Base-by-base conservation (phyloP, 306 rosid species). In the Parietaria judaica region DNA sequence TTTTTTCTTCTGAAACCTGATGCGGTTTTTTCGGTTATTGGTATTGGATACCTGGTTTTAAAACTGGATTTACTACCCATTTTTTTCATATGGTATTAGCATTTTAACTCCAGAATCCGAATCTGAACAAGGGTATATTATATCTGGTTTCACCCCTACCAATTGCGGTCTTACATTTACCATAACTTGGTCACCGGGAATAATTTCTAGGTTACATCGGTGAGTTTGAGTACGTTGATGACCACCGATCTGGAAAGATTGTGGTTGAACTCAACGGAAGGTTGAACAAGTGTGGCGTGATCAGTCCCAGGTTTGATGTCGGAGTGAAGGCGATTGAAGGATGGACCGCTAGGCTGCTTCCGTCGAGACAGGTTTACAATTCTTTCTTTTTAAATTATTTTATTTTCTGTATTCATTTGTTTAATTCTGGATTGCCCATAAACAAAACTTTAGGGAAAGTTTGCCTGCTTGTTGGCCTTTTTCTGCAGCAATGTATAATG, bases 291-390 rank as follows among this genome's bases (percentile, higher is more conserved):
- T 76, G 80, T 52, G 76, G 80, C 8, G 73, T 76, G 41, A 76
- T 71, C 43, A 76, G 80, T 58, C 76, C 80, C 35, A 73, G 77
- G 7, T 76, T 76, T 36, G 80, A 71, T 66, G 66, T 76, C 0
- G 80, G 80, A 44, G 77, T 76, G 16, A 76, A 76, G 54, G 76
- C 61, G 63, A 76, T 76, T 46, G 80, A 76, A 63, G 77, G 80
- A 35, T 75, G 76, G 80, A 75, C 76, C 56, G 80, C 72, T 8
- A 75, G 80, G 58, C 58, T 75, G 44, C 80, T 76, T 51, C 80
- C 80, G 12, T 76, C 80, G 4, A 63, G 80, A 71, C 80, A 76
- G 80, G 80, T 75, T 17, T 9, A 58, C 3, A 11, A 1, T 10
- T 49, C 45, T 49, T 5, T 11, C 9, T 8, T 5, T 11, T 56